A percentile compares a stretch with the other conserved stretches of the same genome.
Evolutionary conservation across 257 asterid species (phyloP).

Genomic region (Nicotiana noctiflora): DNA sequence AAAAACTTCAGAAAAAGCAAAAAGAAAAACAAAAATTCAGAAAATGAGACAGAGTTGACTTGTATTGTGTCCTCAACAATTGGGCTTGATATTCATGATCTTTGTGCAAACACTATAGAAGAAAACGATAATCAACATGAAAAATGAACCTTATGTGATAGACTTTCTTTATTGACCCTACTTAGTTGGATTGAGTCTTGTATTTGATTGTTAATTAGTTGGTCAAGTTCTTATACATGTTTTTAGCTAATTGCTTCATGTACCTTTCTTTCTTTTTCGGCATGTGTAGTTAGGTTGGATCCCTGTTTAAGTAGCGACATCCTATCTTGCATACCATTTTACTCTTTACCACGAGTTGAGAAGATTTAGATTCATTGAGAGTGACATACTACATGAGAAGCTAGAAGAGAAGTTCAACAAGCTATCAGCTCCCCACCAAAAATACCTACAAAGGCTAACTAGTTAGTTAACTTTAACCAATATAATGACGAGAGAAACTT

Average conservation of each 20-base stretch:
- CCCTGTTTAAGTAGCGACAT: too few species aligned
- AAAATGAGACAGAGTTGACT: not conserved
- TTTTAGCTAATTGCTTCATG: not conserved
- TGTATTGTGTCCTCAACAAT: not conserved
- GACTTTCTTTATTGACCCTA: not conserved
- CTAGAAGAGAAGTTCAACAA: too few species aligned
- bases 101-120: not conserved
- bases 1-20: not conserved
- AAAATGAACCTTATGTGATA: not conserved
- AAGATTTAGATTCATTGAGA: not conserved
- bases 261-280: not conserved
- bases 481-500: too few species aligned
- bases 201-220: not conserved
- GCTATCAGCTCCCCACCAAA: too few species aligned
- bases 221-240: not conserved
- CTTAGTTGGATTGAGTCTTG: not conserved
- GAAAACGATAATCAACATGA: not conserved
- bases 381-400: too few species aligned
- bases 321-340: not conserved
- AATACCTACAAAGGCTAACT: too few species aligned
- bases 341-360: not conserved
- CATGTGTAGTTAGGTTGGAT: not conserved
- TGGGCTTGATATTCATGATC: not conserved
- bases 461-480: too few species aligned
- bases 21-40: not conserved